Conservation (phyloP, 176 grass and related monocot species). For the Paspalum notatum region DNA sequence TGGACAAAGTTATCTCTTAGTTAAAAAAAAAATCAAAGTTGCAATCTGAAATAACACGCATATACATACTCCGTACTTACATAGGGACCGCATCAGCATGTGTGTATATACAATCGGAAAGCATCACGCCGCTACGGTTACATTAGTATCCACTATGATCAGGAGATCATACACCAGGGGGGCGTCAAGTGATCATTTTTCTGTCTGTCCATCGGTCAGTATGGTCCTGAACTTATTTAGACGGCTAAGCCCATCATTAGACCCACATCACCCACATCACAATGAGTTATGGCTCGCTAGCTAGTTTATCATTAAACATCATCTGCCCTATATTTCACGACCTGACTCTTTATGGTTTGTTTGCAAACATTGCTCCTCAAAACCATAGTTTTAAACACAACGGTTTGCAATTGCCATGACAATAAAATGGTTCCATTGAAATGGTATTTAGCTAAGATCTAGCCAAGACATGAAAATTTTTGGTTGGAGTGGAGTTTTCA, state of each 20-base stretch:
- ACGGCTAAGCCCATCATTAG: conserved; percentile 40
- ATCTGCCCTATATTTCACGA: not conserved
- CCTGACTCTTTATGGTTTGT: too few relatives aligned
- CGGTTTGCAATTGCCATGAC: too few relatives aligned
- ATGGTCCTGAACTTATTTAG: conserved; percentile 12
- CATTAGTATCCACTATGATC: not conserved
- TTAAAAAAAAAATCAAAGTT: too few relatives aligned
- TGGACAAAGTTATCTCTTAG: not conserved
- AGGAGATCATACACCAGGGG: too few relatives aligned
- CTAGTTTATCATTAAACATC: conserved; percentile 13
- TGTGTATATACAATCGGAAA: not conserved
- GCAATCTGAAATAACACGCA: conserved; percentile 10
- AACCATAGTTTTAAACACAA: too few relatives aligned
- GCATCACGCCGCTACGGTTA: not conserved
- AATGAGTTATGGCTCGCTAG: not conserved
- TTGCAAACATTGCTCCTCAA: too few relatives aligned
- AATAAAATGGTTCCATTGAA: too few relatives aligned
- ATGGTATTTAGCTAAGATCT: too few relatives aligned
- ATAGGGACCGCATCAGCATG: not conserved
- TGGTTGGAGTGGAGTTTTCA: too few relatives aligned
- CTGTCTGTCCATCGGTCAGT: not conserved
- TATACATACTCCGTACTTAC: too few relatives aligned
- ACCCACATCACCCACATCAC: conserved; percentile 23
- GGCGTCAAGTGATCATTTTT: not conserved
- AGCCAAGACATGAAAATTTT: too few relatives aligned